These are phyloP conservation scores for Ceraceosorus guamensis DNA, from an alignment of 1,284 basidiomycete genomes.

Conservation along the genomic window DNA sequence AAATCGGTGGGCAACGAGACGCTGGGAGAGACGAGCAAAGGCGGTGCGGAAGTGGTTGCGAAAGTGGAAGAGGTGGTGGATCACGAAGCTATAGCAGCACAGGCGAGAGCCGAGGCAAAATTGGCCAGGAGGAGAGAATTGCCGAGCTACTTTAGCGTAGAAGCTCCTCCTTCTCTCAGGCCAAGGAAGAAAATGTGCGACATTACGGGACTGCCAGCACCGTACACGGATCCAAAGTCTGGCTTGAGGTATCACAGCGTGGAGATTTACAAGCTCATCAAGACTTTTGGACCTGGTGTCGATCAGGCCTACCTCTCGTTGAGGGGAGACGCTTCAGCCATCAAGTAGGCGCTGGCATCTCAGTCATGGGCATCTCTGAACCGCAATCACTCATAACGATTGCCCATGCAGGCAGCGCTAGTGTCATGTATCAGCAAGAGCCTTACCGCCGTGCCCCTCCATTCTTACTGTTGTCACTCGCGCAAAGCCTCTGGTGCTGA, in stretches of 20 bases:
- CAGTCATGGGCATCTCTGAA: too few relatives aligned
- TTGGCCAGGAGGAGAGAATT: background rate
- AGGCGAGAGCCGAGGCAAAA: background rate
- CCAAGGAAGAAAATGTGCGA: conserved; percentile 75
- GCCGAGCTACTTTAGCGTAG: conserved; percentile 60
- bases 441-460: too few relatives aligned
- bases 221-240: conserved; percentile 75
- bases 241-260: conserved; percentile 75
- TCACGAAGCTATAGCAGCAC: too few relatives aligned
- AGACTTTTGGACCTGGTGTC: conserved; percentile 57
- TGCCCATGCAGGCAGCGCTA: too few relatives aligned
- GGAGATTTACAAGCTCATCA: conserved; percentile 74
- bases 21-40: too few relatives aligned
- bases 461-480: too few relatives aligned
- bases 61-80: too few relatives aligned
- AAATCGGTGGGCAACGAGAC: background rate
- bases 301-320: conserved; percentile 42
- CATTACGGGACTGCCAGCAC: conserved; percentile 75
- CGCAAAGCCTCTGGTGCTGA: too few relatives aligned
- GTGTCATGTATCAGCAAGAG: too few relatives aligned
- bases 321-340: conserved; percentile 38
- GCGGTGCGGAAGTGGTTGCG: too few relatives aligned
- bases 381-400: too few relatives aligned
- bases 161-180: conserved; percentile 72
- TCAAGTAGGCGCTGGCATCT: conserved; percentile 16